Evolutionary conservation across 208 protist species (phyloP).

Genomic region (Herpetomonas samuelpessoai): DNA sequence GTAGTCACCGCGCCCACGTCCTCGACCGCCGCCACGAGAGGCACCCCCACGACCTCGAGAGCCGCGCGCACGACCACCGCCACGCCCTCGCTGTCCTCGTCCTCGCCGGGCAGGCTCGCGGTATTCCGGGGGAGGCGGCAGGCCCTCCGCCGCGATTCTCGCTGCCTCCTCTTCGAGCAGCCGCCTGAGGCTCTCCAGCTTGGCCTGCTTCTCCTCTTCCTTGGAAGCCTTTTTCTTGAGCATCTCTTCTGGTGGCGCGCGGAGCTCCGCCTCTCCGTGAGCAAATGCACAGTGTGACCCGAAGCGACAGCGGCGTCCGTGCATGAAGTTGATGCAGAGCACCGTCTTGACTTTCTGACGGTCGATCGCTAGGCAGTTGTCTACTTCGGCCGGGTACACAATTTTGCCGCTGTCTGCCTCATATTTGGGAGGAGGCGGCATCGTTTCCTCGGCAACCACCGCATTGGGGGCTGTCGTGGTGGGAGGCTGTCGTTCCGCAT

Average conservation of each 20-base stretch:
- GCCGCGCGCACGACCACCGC: neutral
- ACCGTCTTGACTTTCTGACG: constrained; percentile 44
- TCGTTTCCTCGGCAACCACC: neutral
- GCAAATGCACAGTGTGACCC: constrained; percentile 44
- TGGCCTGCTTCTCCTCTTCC: constrained; percentile 12
- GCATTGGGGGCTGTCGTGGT: too few species aligned
- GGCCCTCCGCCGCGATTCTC: neutral
- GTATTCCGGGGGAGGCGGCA: constrained; percentile 2
- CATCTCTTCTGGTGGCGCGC: constrained; percentile 20
- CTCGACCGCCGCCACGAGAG: neutral
- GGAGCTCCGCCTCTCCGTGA: constrained; percentile 43
- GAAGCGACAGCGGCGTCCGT: constrained; percentile 28
- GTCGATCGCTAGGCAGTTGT: constrained; percentile 35
- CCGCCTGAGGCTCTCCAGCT: neutral
- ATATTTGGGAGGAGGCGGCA: constrained; percentile 16
- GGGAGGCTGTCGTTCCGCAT: too few species aligned
- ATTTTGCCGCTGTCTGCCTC: constrained; percentile 11
- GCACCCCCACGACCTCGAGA: neutral
- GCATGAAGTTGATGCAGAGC: constrained; percentile 46
- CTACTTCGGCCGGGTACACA: constrained; percentile 20
- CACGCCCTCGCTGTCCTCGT: neutral
- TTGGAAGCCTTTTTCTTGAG: constrained; percentile 24
- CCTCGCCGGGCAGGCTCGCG: neutral
- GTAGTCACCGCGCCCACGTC: too few species aligned
- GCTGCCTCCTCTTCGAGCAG: constrained; percentile 6